Evolutionary conservation across 768 basidiomycete genomes (phyloP).

Genomic region (Mycena alexandri): DNA sequence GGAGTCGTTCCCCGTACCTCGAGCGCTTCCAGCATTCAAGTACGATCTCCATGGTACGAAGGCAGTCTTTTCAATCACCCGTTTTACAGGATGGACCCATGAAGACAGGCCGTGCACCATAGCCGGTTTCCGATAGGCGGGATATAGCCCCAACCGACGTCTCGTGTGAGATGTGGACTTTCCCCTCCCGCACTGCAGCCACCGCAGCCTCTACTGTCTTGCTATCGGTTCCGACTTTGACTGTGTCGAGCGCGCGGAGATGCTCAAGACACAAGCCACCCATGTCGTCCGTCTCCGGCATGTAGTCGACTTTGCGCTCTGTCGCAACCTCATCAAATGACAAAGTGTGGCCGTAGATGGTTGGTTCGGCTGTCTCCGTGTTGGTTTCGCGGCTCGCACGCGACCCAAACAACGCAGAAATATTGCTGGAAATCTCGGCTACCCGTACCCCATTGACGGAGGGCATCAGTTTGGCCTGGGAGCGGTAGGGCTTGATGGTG

Average conservation of each 20-base stretch:
- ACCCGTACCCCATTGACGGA: neutral
- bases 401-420: neutral
- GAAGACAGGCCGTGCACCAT: constrained; percentile 39
- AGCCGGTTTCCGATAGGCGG: constrained; percentile 14
- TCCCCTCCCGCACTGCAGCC: constrained; percentile 25
- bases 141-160: constrained; percentile 37
- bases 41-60: constrained; percentile 6
- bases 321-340: no score
- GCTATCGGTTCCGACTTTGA: constrained; percentile 17
- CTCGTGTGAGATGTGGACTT: constrained; percentile 38
- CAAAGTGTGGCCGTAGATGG: no score
- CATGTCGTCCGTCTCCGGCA: constrained; percentile 34
- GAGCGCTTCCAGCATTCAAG: constrained; percentile 31
- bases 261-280: constrained; percentile 41
- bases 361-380: no score
- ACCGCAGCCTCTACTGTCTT: constrained; percentile 18
- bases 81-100: constrained; percentile 37
- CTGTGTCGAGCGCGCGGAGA: neutral
- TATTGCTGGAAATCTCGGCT: neutral
- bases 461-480: neutral
- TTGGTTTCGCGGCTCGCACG: constrained; percentile 13
- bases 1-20: neutral
- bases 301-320: constrained; percentile 32
- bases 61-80: constrained; percentile 23
- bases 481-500: constrained; percentile 3